These are phyloP conservation scores for Phytophthora podocarpi DNA, from an alignment of 352 stramenopile species.

Conservation along the genomic window DNA sequence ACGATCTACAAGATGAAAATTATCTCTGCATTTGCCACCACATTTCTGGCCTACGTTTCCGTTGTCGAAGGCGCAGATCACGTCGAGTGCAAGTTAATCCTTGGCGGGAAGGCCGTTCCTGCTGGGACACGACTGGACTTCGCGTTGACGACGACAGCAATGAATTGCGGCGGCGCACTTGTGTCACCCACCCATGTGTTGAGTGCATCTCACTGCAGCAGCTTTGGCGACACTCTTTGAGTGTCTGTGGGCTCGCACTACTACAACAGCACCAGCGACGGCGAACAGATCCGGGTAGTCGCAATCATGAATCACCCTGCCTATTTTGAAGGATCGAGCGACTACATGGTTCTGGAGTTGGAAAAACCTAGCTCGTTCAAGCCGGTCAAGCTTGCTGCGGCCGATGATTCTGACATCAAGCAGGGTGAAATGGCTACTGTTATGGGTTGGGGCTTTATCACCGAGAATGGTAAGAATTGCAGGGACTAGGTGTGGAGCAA, in stretches of 20 bases:
- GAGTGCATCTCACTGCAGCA: slow-evolving; percentile 11
- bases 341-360: slow-evolving; percentile 55
- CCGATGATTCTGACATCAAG: slow-evolving; percentile 29
- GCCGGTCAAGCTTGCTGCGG: slow-evolving; percentile 35
- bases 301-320: slow-evolving; percentile 21
- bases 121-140: too few species aligned
- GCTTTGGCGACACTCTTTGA: slow-evolving; percentile 2
- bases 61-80: too few species aligned
- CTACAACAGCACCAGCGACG: slow-evolving; percentile 15
- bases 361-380: slow-evolving; percentile 34
- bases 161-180: slow-evolving; percentile 16
- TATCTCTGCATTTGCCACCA: too few species aligned
- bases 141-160: too few species aligned
- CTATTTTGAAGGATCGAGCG: slow-evolving; percentile 18
- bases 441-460: slow-evolving; percentile 39
- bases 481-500: too few species aligned
- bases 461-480: too few species aligned
- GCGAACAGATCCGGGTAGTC: slow-evolving; percentile 22
- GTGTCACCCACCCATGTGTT: slow-evolving; percentile 21
- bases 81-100: too few species aligned
- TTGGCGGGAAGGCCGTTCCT: too few species aligned
- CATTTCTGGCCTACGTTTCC: too few species aligned
- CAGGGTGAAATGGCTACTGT: slow-evolving; percentile 32
- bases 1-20: too few species aligned
- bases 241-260: slow-evolving; percentile 10